Evolutionary conservation across 495 filamentous ascomycete genomes (phyloP), one percentile per base, ranked within the genome.

Genomic region (Parachaetomium inaequale): DNA sequence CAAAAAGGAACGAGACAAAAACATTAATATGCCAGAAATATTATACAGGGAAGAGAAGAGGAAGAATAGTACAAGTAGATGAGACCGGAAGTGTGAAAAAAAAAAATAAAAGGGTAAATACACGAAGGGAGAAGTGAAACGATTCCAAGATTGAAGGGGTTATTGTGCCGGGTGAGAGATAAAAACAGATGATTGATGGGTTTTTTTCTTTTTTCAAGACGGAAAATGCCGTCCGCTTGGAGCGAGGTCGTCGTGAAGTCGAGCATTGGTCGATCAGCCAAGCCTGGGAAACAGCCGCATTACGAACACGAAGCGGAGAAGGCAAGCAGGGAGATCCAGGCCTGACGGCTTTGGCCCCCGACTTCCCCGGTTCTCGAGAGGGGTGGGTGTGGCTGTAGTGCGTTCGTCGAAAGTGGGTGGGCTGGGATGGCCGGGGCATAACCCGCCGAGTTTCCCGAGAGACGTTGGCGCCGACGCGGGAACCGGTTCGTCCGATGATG

Each of bases 41-140:
- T 45, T 26, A 28, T 28, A 46, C 38, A 42, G 17, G 38, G 40
- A 29, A n/a, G 40, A n/a, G n/a, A n/a, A n/a, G n/a, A n/a, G n/a
- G n/a, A n/a, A n/a, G n/a, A n/a, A n/a, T n/a, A n/a, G n/a, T n/a
- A n/a, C n/a, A 49, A 46, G 11, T 1, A 19, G 25, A 49, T 19
- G 26, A 14, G 28, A 21, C 25, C 19, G 17, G 26, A 26, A 23
- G 11, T 12, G 32, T 11, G 31, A 3, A 36, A 31, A 36, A 55
- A 40, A 25, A 1, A 40, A 40, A 40, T 15, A 40, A 40, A 40
- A 4, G 36, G 50, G 50, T 53, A 40, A 55, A 40, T 55, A 55
- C 52, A 55, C 12, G 52, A 55, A 55, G 31, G 25, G 34, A 40
- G n/a, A 55, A 55, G 29, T 55, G 52, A 55, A 55, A 55, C 23